A percentile compares a stretch with the other conserved stretches of the same genome.
phyloP scores from a whole-genome alignment of 306 rosid species.

The Hylodesmum podocarpum region DNA sequence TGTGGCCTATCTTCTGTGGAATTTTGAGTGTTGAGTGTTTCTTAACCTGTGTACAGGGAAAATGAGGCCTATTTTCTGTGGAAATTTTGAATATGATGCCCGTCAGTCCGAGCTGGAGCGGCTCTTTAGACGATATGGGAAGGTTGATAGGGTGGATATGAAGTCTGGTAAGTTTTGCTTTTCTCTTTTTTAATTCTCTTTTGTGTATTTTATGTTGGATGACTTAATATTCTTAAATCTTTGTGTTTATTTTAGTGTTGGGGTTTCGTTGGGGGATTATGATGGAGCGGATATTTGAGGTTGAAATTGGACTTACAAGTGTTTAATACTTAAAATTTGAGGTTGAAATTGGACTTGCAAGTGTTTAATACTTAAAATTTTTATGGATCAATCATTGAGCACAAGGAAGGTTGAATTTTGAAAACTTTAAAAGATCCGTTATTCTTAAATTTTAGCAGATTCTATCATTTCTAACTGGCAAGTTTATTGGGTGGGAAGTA shows the following conservation, averaged over 20 bases:
- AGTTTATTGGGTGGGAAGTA: not conserved
- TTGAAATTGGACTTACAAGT: constrained; percentile 9
- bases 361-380: not conserved
- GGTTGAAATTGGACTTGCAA: constrained; percentile 10
- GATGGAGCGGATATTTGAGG: not conserved
- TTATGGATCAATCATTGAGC: not conserved
- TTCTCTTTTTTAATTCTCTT: not conserved
- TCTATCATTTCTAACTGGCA: not conserved
- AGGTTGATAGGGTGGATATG: constrained; percentile 99
- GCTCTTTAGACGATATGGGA: constrained; percentile 89
- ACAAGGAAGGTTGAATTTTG: not conserved
- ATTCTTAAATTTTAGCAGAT: constrained; percentile 3
- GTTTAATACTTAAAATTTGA: not conserved
- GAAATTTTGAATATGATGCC: constrained; percentile 89
- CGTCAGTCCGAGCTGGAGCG: constrained; percentile 93
- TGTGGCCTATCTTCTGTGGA: no score
- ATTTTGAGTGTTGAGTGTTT: not conserved
- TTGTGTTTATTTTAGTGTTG: not conserved
- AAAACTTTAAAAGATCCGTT: not conserved
- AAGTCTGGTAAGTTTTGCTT: constrained; percentile 81
- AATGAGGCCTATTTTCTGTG: constrained; percentile 94
- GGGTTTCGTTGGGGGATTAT: not conserved
- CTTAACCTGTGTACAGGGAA: constrained; percentile 45
- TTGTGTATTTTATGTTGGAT: constrained; percentile 3
- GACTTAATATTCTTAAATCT: not conserved